phyloP scores from a whole-genome alignment of 257 asterid species.

The Petrea volubilis region DNA sequence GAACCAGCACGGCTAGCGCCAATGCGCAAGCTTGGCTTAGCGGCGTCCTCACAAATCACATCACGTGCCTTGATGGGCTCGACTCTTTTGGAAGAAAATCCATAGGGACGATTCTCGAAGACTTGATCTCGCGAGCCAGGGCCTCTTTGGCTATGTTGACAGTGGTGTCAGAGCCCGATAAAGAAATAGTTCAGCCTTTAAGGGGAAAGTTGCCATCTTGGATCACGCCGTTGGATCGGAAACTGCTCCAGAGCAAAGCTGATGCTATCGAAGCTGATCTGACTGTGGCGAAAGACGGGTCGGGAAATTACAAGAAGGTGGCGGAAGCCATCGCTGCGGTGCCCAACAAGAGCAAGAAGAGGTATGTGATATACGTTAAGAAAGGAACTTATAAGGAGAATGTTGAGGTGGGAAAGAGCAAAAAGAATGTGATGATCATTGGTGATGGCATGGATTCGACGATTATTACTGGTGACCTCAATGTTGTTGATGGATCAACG shows the following conservation, averaged over 20 bases:
- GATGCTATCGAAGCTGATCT: constrained; percentile 32
- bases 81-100: not conserved
- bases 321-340: constrained; percentile 50
- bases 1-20: constrained; percentile 5
- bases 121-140: constrained; percentile 37
- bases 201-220: constrained; percentile 39
- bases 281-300: constrained; percentile 51
- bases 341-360: constrained; percentile 30
- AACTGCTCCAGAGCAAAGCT: constrained; percentile 28
- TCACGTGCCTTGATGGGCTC: constrained; percentile 52
- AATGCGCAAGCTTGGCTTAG: constrained; percentile 51
- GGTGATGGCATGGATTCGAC: constrained; percentile 61
- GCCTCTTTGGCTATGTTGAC: constrained; percentile 43
- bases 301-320: constrained; percentile 43
- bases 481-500: constrained; percentile 48
- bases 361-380: constrained; percentile 52
- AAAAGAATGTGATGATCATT: constrained; percentile 51
- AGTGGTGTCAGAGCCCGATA: not conserved
- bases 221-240: constrained; percentile 41
- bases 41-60: constrained; percentile 52
- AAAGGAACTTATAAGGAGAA: constrained; percentile 53
- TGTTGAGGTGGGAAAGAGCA: constrained; percentile 39
- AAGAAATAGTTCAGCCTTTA: not conserved
- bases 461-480: constrained; percentile 46
- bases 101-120: constrained; percentile 10